A percentile compares a stretch with the other conserved stretches of the same genome.
phyloP scores from a whole-genome alignment of 352 stramenopile genomes.

The Phytophthora chlamydospora region DNA sequence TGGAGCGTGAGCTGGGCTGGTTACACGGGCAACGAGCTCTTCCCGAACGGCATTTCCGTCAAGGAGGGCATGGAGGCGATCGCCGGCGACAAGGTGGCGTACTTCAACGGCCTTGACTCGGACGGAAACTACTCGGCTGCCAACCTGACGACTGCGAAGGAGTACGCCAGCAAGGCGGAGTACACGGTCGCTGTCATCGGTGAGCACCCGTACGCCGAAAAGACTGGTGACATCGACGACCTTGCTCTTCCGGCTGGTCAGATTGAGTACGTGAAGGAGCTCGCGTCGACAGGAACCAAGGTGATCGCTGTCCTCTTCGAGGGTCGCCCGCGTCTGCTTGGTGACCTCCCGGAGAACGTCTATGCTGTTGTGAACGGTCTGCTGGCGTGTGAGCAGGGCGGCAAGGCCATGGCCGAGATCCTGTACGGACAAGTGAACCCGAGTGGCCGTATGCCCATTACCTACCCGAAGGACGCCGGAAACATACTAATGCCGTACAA shows the following conservation, averaged over 20 bases:
- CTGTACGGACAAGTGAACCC: slow-evolving; percentile 75
- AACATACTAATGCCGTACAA: slow-evolving; percentile 68
- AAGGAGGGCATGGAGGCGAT: slow-evolving; percentile 53
- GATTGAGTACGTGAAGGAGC: slow-evolving; percentile 71
- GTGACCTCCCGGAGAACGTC: slow-evolving; percentile 49
- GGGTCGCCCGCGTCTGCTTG: slow-evolving; percentile 74
- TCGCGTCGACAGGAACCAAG: slow-evolving; percentile 65
- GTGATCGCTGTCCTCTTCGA: slow-evolving; percentile 78
- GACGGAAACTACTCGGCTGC: slow-evolving; percentile 51
- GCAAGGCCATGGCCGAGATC: slow-evolving; percentile 82
- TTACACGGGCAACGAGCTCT: slow-evolving; percentile 51
- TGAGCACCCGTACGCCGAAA: slow-evolving; percentile 79
- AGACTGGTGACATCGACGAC: slow-evolving; percentile 79
- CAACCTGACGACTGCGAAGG: slow-evolving; percentile 55
- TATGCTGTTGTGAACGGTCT: slow-evolving; percentile 74
- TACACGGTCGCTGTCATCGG: slow-evolving; percentile 79
- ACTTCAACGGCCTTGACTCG: slow-evolving; percentile 58
- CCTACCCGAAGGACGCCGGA: slow-evolving; percentile 59
- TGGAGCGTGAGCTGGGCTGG: slow-evolving; percentile 68
- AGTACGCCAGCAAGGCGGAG: slow-evolving; percentile 37
- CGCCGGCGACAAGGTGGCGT: slow-evolving; percentile 29
- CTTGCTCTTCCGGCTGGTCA: slow-evolving; percentile 63
- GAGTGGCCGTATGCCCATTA: slow-evolving; percentile 71
- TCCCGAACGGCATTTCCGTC: slow-evolving; percentile 58
- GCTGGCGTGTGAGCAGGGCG: slow-evolving; percentile 70